phyloP scores from a whole-genome alignment of 1,139 yeast genomes.

The Magnusiomyces magnusii region DNA sequence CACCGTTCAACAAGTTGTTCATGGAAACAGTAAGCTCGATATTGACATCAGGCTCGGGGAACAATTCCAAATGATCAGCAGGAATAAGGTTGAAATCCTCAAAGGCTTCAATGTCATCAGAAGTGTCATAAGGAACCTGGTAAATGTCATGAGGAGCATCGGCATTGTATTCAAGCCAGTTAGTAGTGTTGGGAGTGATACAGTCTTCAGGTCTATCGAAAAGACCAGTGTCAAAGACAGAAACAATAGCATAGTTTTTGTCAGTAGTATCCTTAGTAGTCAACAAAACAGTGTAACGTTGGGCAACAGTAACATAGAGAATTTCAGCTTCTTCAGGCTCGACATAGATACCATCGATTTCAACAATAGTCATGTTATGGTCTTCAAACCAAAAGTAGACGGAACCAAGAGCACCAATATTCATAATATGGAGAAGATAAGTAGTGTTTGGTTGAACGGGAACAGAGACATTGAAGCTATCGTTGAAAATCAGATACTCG shows the following conservation, averaged over 20 bases:
- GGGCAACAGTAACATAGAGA: slow-evolving; percentile 67
- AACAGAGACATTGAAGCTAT: slow-evolving; percentile 65
- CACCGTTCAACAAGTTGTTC: slow-evolving; percentile 75
- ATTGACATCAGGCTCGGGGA: slow-evolving; percentile 58
- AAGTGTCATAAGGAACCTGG: slow-evolving; percentile 27
- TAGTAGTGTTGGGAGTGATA: slow-evolving; percentile 59
- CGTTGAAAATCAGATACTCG: slow-evolving; percentile 66
- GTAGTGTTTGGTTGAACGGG: slow-evolving; percentile 71
- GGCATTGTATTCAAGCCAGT: slow-evolving; percentile 54
- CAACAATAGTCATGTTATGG: slow-evolving; percentile 74
- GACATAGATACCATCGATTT: slow-evolving; percentile 73
- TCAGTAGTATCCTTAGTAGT: slow-evolving; percentile 56
- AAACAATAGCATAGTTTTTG: slow-evolving; percentile 69
- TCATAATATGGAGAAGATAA: slow-evolving; percentile 67
- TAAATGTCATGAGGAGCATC: slow-evolving; percentile 42
- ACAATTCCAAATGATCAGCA: slow-evolving; percentile 41
- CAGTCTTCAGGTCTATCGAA: slow-evolving; percentile 42
- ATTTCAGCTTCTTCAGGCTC: slow-evolving; percentile 53
- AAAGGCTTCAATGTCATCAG: slow-evolving; percentile 32
- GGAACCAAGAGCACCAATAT: slow-evolving; percentile 81
- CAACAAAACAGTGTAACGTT: slow-evolving; percentile 66
- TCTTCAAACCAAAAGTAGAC: slow-evolving; percentile 82
- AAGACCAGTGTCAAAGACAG: slow-evolving; percentile 69
- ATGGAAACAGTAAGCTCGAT: slow-evolving; percentile 63
- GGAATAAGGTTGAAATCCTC: slow-evolving; percentile 64